Conservation (phyloP, 179 eudicot genomes). For the Nepenthes alata region DNA sequence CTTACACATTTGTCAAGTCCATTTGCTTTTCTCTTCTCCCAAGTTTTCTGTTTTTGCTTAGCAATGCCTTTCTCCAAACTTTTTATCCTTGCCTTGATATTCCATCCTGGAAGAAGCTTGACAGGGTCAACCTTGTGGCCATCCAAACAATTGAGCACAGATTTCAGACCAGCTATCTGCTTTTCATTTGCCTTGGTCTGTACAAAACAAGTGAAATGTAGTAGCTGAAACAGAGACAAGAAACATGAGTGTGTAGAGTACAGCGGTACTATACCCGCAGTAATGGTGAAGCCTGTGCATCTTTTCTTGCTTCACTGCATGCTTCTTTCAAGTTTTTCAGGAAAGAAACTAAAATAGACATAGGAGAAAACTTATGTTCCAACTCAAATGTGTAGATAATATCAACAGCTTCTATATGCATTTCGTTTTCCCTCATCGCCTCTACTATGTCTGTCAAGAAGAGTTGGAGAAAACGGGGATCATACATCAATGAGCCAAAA, state of each 20-base stretch:
- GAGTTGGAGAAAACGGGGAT: background rate
- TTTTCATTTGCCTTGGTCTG: slow-evolving; percentile 31
- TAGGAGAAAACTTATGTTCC: slow-evolving; percentile 29
- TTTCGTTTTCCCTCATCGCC: slow-evolving; percentile 23
- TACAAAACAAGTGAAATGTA: slow-evolving; percentile 2
- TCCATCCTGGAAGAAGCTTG: slow-evolving; percentile 22
- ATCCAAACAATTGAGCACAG: slow-evolving; percentile 23
- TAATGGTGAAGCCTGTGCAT: background rate
- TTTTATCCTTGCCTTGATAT: slow-evolving; percentile 16
- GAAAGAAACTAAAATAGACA: slow-evolving; percentile 22
- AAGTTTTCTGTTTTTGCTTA: background rate
- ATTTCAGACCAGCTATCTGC: slow-evolving; percentile 29
- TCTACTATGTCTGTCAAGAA: slow-evolving; percentile 34
- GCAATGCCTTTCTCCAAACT: slow-evolving; percentile 28
- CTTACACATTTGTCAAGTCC: slow-evolving; percentile 12
- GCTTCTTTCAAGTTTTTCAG: slow-evolving; percentile 17
- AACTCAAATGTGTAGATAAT: slow-evolving; percentile 29
- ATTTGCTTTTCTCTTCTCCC: slow-evolving; percentile 21
- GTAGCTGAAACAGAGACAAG: slow-evolving; percentile 1
- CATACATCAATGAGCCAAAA: no score
- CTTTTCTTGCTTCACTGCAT: slow-evolving; percentile 9
- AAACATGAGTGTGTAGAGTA: background rate
- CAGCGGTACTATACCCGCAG: slow-evolving; percentile 4
- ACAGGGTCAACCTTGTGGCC: slow-evolving; percentile 30
- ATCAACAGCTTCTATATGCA: slow-evolving; percentile 40